phyloP scores from a whole-genome alignment of 2,329 filamentous ascomycete genomes.

The Trichoderma cornu-damae region DNA sequence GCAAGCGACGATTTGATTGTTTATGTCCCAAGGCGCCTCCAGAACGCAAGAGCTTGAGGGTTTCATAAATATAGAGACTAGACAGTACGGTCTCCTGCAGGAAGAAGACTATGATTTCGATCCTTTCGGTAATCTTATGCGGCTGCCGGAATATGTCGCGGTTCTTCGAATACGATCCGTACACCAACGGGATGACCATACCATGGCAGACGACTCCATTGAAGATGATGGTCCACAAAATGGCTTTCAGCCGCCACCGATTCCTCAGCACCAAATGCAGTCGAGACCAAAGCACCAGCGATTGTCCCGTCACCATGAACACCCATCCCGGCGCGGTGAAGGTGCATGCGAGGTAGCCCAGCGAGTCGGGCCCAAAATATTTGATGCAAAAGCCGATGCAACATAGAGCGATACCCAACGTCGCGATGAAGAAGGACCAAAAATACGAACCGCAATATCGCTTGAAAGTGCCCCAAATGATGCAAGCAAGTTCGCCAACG shows the following conservation, averaged over 20 bases:
- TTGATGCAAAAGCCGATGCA: constrained; percentile 45
- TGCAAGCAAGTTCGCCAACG: constrained; percentile 27
- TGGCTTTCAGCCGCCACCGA: constrained; percentile 41
- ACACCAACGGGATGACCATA: constrained; percentile 52
- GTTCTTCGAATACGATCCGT: constrained; percentile 39
- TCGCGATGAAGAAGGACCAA: constrained; percentile 34
- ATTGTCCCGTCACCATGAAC: constrained; percentile 55
- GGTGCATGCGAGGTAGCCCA: constrained; percentile 21
- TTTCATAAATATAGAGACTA: constrained; percentile 48
- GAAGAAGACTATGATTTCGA: constrained; percentile 51
- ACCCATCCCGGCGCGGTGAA: constrained; percentile 27
- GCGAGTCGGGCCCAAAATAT: constrained; percentile 23
- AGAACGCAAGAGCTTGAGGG: constrained; percentile 42
- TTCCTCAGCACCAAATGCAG: constrained; percentile 54
- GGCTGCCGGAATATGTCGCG: constrained; percentile 18
- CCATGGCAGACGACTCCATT: constrained; percentile 50
- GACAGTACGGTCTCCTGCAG: constrained; percentile 51
- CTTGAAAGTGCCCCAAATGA: constrained; percentile 45
- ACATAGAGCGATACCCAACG: constrained; percentile 33
- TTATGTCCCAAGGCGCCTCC: constrained; percentile 28
- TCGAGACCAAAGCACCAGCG: constrained; percentile 56
- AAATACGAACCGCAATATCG: constrained; percentile 31
- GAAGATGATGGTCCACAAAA: constrained; percentile 52
- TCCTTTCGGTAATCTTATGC: constrained; percentile 45
- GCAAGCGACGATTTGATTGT: constrained; percentile 17